These are phyloP conservation scores for Sporothrix schenckii DNA, from an alignment of 2,329 filamentous ascomycete species.

Conservation along the genomic window DNA sequence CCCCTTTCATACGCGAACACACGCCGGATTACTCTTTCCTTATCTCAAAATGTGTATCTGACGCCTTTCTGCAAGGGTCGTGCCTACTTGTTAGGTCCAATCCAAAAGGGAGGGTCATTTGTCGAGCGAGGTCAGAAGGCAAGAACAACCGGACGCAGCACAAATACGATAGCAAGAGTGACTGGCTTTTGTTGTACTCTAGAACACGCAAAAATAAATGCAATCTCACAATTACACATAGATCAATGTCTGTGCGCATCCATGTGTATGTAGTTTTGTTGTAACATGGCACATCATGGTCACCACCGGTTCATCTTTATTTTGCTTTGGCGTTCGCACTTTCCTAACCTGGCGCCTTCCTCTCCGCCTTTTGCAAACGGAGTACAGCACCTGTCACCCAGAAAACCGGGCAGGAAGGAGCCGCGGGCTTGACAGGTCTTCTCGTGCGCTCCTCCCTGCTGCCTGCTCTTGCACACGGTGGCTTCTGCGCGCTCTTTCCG, in stretches of 20 bases:
- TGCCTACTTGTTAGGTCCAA: slow-evolving; percentile 13
- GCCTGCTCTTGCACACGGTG: neutral
- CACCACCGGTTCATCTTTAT: neutral
- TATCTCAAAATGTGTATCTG: neutral
- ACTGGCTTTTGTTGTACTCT: neutral
- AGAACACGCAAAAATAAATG: neutral
- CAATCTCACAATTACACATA: neutral
- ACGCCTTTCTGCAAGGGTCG: slow-evolving; percentile 2
- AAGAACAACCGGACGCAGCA: neutral
- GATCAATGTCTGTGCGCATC: neutral
- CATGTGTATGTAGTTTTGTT: neutral
- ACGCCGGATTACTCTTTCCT: neutral
- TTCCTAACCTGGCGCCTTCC: neutral
- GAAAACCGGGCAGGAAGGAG: slow-evolving; percentile 20
- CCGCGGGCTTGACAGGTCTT: slow-evolving; percentile 11
- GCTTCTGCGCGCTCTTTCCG: slow-evolving; percentile 15
- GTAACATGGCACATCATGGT: neutral
- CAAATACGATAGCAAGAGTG: neutral
- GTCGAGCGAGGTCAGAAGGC: neutral
- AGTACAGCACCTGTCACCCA: slow-evolving; percentile 22
- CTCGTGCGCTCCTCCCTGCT: slow-evolving; percentile 11
- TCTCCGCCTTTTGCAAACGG: slow-evolving; percentile 19
- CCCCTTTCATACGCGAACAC: neutral
- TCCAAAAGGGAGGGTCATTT: no score
- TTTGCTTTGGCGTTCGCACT: neutral